Percentiles rank a stretch among this genome's conserved stretches.
These are phyloP conservation scores for Neonectria hederae DNA, from an alignment of 2,329 filamentous ascomycete species.

Conservation along the genomic window DNA sequence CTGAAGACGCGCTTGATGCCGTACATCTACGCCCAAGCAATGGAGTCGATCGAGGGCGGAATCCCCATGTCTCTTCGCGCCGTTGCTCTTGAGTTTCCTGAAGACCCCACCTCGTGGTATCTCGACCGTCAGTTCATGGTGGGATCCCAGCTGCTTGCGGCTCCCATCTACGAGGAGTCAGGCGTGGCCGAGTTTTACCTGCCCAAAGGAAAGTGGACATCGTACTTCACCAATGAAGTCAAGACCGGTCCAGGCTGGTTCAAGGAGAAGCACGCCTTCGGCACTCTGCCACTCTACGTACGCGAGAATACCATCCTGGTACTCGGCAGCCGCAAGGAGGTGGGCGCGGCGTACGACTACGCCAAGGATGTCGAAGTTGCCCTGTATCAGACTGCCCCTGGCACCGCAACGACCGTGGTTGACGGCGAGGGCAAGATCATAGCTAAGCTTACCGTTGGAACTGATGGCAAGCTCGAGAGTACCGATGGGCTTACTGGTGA, in stretches of 20 bases:
- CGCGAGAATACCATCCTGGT: slow-evolving; percentile 62
- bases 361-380: slow-evolving; percentile 57
- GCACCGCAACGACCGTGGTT: slow-evolving; percentile 54
- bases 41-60: slow-evolving; percentile 56
- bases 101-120: slow-evolving; percentile 73
- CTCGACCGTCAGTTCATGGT: slow-evolving; percentile 79
- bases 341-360: slow-evolving; percentile 59
- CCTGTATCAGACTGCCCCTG: slow-evolving; percentile 54
- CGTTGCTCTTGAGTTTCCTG: slow-evolving; percentile 75
- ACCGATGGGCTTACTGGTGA: slow-evolving; percentile 52
- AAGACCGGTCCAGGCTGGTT: slow-evolving; percentile 66
- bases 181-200: slow-evolving; percentile 75
- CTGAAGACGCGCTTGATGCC: slow-evolving; percentile 64
- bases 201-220: slow-evolving; percentile 58
- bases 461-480: slow-evolving; percentile 52
- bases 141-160: slow-evolving; percentile 70
- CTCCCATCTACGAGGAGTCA: slow-evolving; percentile 70
- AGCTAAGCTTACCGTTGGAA: slow-evolving; percentile 52
- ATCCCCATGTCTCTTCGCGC: slow-evolving; percentile 71
- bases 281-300: slow-evolving; percentile 66
- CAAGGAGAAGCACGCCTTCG: slow-evolving; percentile 67
- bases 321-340: slow-evolving; percentile 52
- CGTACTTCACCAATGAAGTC: slow-evolving; percentile 59
- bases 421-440: slow-evolving; percentile 53
- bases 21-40: slow-evolving; percentile 58